A percentile compares a stretch with the other conserved stretches of the same genome.
Conservation (phyloP, 139 green algal species). For the Microglena sp. region DNA sequence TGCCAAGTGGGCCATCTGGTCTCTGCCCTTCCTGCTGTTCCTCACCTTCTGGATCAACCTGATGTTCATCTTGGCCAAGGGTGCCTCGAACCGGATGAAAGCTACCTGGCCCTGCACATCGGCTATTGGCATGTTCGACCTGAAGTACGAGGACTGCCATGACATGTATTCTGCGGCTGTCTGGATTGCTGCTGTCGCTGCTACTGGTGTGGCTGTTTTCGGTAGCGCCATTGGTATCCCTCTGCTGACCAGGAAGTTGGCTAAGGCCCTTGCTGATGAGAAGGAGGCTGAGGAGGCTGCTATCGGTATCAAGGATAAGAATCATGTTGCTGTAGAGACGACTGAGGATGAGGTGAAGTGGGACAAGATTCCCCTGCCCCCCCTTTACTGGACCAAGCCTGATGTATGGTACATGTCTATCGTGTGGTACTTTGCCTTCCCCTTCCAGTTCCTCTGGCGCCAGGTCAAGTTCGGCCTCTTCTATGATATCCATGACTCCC, state of each 20-base stretch:
- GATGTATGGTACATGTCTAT: too few relatives aligned
- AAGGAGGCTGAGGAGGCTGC: conserved; percentile 1
- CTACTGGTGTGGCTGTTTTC: background rate
- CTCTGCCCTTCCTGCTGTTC: conserved; percentile 25
- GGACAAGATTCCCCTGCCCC: background rate
- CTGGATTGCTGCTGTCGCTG: conserved; percentile 5
- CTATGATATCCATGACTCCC: too few relatives aligned
- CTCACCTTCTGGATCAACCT: conserved; percentile 34
- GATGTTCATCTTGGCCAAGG: conserved; percentile 28
- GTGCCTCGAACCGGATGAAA: background rate
- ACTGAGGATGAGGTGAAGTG: background rate
- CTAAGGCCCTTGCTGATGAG: background rate
- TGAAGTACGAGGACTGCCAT: conserved; percentile 9
- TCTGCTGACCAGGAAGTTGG: too few relatives aligned
- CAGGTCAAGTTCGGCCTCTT: background rate
- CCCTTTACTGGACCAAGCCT: too few relatives aligned
- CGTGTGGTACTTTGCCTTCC: background rate
- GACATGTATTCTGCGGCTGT: conserved; percentile 5
- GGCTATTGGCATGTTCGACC: background rate
- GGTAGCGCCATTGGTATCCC: background rate
- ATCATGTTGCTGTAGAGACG: conserved; percentile 7
- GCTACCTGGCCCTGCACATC: conserved; percentile 4
- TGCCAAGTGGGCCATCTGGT: conserved; percentile 19
- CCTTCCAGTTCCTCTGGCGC: too few relatives aligned
- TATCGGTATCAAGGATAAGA: conserved; percentile 3